These are phyloP conservation scores for Arctium minus DNA, from an alignment of 129 eudicot species.

Conservation along the genomic window DNA sequence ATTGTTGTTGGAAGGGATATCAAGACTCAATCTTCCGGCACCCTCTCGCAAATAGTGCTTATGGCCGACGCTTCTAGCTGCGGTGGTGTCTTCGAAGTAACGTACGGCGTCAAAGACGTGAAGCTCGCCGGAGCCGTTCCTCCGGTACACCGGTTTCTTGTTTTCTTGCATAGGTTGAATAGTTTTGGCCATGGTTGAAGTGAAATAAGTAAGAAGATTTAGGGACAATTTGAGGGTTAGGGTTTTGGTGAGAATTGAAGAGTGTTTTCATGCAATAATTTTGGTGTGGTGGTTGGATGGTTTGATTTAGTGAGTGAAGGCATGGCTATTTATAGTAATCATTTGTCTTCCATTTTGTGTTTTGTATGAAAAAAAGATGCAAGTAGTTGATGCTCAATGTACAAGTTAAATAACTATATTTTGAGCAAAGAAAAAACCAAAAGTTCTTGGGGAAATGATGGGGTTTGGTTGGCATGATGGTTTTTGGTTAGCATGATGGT, in stretches of 20 bases:
- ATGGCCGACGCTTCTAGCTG: slow-evolving; percentile 15
- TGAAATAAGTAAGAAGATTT: neutral
- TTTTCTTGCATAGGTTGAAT: slow-evolving; percentile 15
- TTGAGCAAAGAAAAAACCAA: neutral
- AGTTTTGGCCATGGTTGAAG: slow-evolving; percentile 41
- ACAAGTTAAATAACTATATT: slow-evolving; percentile 8
- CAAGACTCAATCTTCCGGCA: slow-evolving; percentile 63
- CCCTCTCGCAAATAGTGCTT: slow-evolving; percentile 28
- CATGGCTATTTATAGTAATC: slow-evolving; percentile 37
- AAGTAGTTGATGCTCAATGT: neutral
- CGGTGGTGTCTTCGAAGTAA: slow-evolving; percentile 46
- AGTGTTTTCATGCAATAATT: slow-evolving; percentile 17
- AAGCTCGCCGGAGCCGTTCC: slow-evolving; percentile 68
- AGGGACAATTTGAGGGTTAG: neutral
- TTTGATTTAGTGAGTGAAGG: slow-evolving; percentile 19
- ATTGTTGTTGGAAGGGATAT: slow-evolving; percentile 39
- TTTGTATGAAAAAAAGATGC: slow-evolving; percentile 1
- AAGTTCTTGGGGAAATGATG: slow-evolving; percentile 17
- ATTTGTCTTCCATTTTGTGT: slow-evolving; percentile 17
- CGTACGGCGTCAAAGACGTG: slow-evolving; percentile 75
- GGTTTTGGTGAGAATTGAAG: slow-evolving; percentile 1
- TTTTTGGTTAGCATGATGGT: slow-evolving; percentile 20
- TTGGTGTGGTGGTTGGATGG: slow-evolving; percentile 31
- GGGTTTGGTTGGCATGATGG: slow-evolving; percentile 23
- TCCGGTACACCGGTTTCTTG: slow-evolving; percentile 50